Conservation (phyloP, 106 monocot genomes). For the Dioscorea alata region DNA sequence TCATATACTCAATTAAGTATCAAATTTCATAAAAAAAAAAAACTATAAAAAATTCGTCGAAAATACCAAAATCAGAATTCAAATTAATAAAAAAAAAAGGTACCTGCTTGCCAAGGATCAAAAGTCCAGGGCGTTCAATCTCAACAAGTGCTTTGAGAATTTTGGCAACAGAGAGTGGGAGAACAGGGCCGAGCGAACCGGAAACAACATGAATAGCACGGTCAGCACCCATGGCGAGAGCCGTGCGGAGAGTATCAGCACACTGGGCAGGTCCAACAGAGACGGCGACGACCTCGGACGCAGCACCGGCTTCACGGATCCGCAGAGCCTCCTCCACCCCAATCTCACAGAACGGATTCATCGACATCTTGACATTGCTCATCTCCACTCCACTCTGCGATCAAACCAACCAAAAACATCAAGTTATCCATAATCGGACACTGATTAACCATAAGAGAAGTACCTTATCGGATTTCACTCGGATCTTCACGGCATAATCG, state of each 20-base stretch:
- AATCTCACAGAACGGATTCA: conserved; percentile 99
- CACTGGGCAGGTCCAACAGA: conserved; percentile 78
- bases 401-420: too few relatives aligned
- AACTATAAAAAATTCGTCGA: too few relatives aligned
- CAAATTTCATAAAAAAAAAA: not conserved
- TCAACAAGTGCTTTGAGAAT: conserved; percentile 56
- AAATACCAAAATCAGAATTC: not conserved
- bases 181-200: conserved; percentile 17
- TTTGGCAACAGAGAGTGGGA: conserved; percentile 80
- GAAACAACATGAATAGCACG: conserved; percentile 71
- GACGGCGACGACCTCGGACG: conserved; percentile 83
- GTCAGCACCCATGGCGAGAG: conserved; percentile 99
- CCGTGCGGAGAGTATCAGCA: conserved; percentile 83
- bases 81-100: not conserved
- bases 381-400: conserved; percentile 81
- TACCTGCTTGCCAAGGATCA: conserved; percentile 97
- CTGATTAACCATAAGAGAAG: too few relatives aligned
- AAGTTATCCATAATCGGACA: too few relatives aligned
- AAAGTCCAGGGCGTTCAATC: conserved; percentile 67
- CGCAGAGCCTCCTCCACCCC: conserved; percentile 96
- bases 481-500: conserved; percentile 97
- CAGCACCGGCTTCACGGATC: conserved; percentile 64
- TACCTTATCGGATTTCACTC: conserved; percentile 90
- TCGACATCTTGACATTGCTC: conserved; percentile 97
- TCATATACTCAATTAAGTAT: not conserved